Evolutionary conservation across 2,329 filamentous ascomycete species (phyloP).

Genomic region (Penicillium sp.): DNA sequence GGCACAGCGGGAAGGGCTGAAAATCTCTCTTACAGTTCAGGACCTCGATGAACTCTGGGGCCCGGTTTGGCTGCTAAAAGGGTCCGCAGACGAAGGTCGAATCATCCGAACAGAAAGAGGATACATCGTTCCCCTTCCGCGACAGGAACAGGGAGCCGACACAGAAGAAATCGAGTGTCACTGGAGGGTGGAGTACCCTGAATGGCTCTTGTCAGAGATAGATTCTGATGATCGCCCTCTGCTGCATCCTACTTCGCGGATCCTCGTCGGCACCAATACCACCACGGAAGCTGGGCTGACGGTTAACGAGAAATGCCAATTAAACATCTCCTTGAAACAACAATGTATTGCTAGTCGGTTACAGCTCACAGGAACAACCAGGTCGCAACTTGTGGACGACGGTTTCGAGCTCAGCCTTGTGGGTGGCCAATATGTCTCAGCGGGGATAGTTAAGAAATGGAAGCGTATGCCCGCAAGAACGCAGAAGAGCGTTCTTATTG

Average conservation of each 20-base stretch:
- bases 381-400: too few relatives aligned
- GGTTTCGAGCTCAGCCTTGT: neutral
- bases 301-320: neutral
- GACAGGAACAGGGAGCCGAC: neutral
- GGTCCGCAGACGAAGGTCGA: neutral
- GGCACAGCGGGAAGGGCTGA: neutral
- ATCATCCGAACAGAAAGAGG: conserved; percentile 15
- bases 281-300: neutral
- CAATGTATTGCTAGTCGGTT: neutral
- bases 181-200: neutral
- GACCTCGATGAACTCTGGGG: conserved; percentile 17
- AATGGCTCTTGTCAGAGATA: too few relatives aligned
- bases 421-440: neutral
- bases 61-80: conserved; percentile 8
- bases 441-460: neutral
- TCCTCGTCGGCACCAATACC: neutral
- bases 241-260: neutral
- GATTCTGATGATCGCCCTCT: neutral
- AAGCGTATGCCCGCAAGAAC: neutral
- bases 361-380: neutral
- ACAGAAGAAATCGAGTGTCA: neutral
- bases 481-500: neutral
- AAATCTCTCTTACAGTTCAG: conserved; percentile 12
- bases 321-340: neutral
- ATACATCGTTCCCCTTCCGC: conserved; percentile 12